phyloP scores from a whole-genome alignment of 2,329 filamentous ascomycete species.

The Fusarium sp. region DNA sequence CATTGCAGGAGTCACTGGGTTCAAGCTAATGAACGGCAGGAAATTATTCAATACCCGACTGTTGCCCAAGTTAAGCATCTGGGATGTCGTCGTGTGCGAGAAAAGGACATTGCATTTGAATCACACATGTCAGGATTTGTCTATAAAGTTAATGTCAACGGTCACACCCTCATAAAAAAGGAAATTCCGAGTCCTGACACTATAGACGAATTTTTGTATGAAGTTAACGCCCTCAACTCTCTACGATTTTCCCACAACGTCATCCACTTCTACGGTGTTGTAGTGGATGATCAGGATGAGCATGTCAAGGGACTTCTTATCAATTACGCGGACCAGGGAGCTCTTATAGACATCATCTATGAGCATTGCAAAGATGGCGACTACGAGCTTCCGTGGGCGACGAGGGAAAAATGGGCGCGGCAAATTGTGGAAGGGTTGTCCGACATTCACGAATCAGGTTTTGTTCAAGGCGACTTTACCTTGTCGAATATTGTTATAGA shows the following conservation, averaged over 20 bases:
- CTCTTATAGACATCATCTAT: slow-evolving; percentile 91
- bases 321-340: slow-evolving; percentile 85
- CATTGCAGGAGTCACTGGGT: background rate
- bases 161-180: slow-evolving; percentile 87
- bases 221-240: slow-evolving; percentile 92
- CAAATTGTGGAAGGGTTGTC: slow-evolving; percentile 91
- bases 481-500: slow-evolving; percentile 98
- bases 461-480: slow-evolving; percentile 97
- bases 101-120: slow-evolving; percentile 84
- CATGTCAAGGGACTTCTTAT: slow-evolving; percentile 90
- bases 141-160: slow-evolving; percentile 85
- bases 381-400: slow-evolving; percentile 73
- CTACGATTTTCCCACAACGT: slow-evolving; percentile 80
- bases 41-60: slow-evolving; percentile 89
- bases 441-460: slow-evolving; percentile 95
- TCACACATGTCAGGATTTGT: slow-evolving; percentile 97
- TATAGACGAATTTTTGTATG: slow-evolving; percentile 96
- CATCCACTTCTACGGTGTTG: slow-evolving; percentile 87
- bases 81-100: slow-evolving; percentile 71
- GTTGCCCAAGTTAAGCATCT: slow-evolving; percentile 81
- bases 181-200: slow-evolving; percentile 97
- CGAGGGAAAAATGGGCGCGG: slow-evolving; percentile 86
- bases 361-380: slow-evolving; percentile 73
- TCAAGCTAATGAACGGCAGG: slow-evolving; percentile 58
- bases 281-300: slow-evolving; percentile 88